Base-by-base conservation (phyloP, 2,329 filamentous ascomycete species). In the Hypoxylon sp. region DNA sequence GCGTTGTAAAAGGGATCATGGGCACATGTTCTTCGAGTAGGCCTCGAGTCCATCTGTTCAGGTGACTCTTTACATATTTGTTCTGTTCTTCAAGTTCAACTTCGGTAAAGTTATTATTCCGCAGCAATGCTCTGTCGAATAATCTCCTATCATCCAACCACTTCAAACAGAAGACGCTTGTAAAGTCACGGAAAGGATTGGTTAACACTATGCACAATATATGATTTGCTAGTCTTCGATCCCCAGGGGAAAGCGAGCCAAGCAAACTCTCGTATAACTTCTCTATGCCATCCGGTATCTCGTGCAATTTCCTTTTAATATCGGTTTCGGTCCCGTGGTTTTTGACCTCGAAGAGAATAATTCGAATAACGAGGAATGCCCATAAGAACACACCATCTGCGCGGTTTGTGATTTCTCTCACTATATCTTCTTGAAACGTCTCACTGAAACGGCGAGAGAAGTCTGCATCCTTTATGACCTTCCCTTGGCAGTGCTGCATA, bases 11-110 rank as follows among this genome's bases (percentile, higher is more conserved):
- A 25, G 21, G 21, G 5, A 25, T 9, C 21, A 25, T 25, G n/a
- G n/a, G n/a, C n/a, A n/a, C n/a, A n/a, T n/a, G n/a, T n/a, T n/a
- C n/a, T 26, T 37, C 35, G 5, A 37, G 5, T 4, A 37, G 9
- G 11, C 35, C 35, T 21, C n/a, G 21, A 26, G 35, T 37, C 35
- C 35, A 37, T 16, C 21, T 15, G 6, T 37, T 21, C 21, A 37
- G 21, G 8, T 37, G 20, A 4, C 16, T 8, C 3, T 15, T 17
- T 2, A 37, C 35, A 9, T 37, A 26, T 1, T 3, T 2, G 3
- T 16, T 16, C 7, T n/a, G n/a, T n/a, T n/a, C n/a, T n/a, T 37
- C 2, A 2, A 15, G 9, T 7, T 25, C 20, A 5, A 7, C 20
- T 5, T 26, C 21, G n/a, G n/a, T n/a, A n/a, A n/a, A n/a, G n/a